Base-by-base conservation (phyloP, 2,329 filamentous ascomycete genomes). In the Gaeumannomyces tritici region DNA sequence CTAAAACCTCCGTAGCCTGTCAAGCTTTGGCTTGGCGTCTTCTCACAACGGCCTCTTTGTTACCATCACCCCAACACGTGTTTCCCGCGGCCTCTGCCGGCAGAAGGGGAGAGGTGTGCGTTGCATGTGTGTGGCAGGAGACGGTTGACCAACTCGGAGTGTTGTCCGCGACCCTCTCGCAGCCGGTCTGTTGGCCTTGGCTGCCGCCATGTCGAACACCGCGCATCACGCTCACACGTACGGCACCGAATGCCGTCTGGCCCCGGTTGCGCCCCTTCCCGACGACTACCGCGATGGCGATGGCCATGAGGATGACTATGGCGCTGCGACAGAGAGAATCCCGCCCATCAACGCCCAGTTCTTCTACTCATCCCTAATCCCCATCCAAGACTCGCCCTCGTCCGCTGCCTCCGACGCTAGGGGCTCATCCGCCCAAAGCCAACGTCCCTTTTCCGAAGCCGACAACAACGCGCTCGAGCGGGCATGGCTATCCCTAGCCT, bases 321-420 rank as follows among this genome's bases (percentile, higher is more conserved):
- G 9, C 42, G 42, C 18, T 2, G 42, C 18, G 18, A 24, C 42
- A 24, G 21, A 51, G n/a, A 21, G 18, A 61, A 79, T 83, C 28
- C 88, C 89, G 21, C 80, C 84, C 0, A 73, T 89, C 62, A 79
- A 81, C 35, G 82, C 88, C 27, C 90, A 91, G 66, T 96, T 91
- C 77, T 96, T 96, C 75, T 96, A 96, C 74, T 83, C 86, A 18
- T 95, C 91, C 13, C 79, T 86, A 15, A 83, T 93, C 60, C 88
- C 91, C 33, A 92, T 96, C 70, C 92, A 96, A 70, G 92, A 96
- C 70, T 91, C 91, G 28, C 91, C 89, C 12, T 83, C 88, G 1
- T 76, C 79, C 13, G 73, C 81, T 75, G 70, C 85, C 73, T 72
- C 83, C 70, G 73, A 73, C 28, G 69, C 81, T 28, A 61, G 33